These are phyloP conservation scores for Phytophthora meadii DNA, from an alignment of 352 stramenopile species.

Conservation along the genomic window DNA sequence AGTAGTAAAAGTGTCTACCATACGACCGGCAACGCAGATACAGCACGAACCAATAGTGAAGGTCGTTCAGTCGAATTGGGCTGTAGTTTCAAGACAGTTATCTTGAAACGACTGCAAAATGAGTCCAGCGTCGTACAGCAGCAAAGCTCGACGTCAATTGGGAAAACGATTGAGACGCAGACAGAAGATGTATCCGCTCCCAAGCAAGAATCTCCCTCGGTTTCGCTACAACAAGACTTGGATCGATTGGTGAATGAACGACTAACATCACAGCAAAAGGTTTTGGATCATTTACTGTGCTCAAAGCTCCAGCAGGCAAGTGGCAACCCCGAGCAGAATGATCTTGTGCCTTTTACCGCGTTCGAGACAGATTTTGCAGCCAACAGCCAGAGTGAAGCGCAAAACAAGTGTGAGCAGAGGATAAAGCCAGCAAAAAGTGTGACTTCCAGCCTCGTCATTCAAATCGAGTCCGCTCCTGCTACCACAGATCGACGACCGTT, in stretches of 20 bases:
- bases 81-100: constrained; percentile 19
- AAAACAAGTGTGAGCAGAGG: not conserved
- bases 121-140: not conserved
- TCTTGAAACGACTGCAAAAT: constrained; percentile 26
- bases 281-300: constrained; percentile 41
- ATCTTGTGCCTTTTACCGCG: not conserved
- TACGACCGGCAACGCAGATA: not conserved
- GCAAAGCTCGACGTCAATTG: not conserved
- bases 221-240: too few relatives aligned
- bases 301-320: constrained; percentile 34
- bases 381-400: not conserved
- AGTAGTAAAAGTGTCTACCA: not conserved
- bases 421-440: not conserved
- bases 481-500: constrained; percentile 17
- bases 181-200: constrained; percentile 1
- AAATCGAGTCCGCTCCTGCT: not conserved
- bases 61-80: not conserved
- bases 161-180: constrained; percentile 16
- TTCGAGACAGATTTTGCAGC: not conserved
- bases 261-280: constrained; percentile 39
- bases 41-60: not conserved
- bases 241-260: constrained; percentile 40
- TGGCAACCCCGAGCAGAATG: not conserved
- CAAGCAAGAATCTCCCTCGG: constrained; percentile 6
- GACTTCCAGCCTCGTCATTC: not conserved